These are phyloP conservation scores for Luvunga scandens DNA, from an alignment of 345 rosid species.

Conservation along the genomic window DNA sequence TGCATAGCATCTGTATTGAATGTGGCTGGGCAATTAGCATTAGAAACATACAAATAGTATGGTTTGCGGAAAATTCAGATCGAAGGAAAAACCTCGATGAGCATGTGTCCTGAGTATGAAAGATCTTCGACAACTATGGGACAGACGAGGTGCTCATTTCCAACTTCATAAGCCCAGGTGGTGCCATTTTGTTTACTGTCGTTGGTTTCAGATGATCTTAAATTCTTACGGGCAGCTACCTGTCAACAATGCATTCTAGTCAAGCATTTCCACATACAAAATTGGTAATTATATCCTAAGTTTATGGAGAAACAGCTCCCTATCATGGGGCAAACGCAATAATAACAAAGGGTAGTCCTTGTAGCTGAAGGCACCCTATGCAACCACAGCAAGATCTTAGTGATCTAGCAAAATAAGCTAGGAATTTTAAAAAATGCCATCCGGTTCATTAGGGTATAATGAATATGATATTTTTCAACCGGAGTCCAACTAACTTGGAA, in stretches of 20 bases:
- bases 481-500: not conserved
- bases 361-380: not conserved
- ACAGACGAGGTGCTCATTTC: constrained; percentile 35
- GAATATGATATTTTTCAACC: not conserved
- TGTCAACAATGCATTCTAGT: not conserved
- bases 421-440: not conserved
- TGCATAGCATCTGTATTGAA: constrained; percentile 57
- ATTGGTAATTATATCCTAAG: not conserved
- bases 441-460: too few relatives aligned
- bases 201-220: constrained; percentile 27
- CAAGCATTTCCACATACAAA: not conserved
- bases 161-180: constrained; percentile 52
- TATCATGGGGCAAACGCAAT: not conserved
- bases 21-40: not conserved
- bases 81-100: constrained; percentile 43
- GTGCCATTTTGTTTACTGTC: constrained; percentile 23
- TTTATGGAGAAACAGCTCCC: not conserved
- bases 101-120: constrained; percentile 49
- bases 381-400: not conserved
- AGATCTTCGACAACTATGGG: constrained; percentile 72
- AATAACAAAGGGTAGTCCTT: not conserved
- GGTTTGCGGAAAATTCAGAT: not conserved
- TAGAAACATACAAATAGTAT: too few relatives aligned
- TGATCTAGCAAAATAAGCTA: not conserved
- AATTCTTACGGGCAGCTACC: constrained; percentile 27